Conservation (phyloP, 352 stramenopile genomes). For the Phytophthora melonis region DNA sequence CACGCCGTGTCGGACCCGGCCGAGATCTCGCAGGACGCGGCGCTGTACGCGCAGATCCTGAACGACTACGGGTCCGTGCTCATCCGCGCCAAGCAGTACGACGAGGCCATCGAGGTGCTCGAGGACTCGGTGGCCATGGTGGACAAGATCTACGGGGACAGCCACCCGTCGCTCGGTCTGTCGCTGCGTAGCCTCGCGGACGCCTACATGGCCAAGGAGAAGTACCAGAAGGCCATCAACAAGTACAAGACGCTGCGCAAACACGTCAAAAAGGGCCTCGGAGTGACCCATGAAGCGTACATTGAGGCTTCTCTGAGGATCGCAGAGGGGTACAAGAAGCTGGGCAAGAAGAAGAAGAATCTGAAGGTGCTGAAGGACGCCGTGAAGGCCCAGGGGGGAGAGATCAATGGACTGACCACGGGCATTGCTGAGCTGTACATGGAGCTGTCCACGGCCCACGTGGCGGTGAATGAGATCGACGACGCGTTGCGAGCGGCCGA, state of each 20-base stretch:
- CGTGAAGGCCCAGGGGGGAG: conserved; percentile 57
- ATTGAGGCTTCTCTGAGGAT: conserved; percentile 78
- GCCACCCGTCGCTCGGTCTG: conserved; percentile 81
- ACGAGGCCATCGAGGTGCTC: conserved; percentile 81
- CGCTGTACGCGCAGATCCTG: conserved; percentile 81
- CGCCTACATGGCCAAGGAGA: conserved; percentile 80
- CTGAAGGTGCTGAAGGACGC: conserved; percentile 67
- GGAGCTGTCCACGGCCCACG: conserved; percentile 67
- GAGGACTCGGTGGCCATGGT: conserved; percentile 80
- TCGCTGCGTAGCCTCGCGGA: conserved; percentile 81
- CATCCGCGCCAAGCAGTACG: conserved; percentile 74
- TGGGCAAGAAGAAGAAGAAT: conserved; percentile 62
- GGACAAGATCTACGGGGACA: conserved; percentile 80
- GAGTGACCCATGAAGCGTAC: conserved; percentile 75
- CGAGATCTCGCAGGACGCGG: conserved; percentile 75
- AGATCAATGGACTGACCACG: conserved; percentile 72
- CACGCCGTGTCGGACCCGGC: conserved; percentile 56
- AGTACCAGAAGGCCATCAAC: conserved; percentile 71
- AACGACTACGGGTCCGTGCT: conserved; percentile 84
- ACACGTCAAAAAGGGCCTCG: conserved; percentile 74
- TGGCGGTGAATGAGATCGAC: conserved; percentile 52
- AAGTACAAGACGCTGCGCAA: conserved; percentile 80
- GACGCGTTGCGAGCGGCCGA: conserved; percentile 50
- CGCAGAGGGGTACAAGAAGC: conserved; percentile 73
- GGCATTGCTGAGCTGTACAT: conserved; percentile 85